Evolutionary conservation across 805 yeast species (phyloP).

Genomic region (Yamadazyma kitorensis): DNA sequence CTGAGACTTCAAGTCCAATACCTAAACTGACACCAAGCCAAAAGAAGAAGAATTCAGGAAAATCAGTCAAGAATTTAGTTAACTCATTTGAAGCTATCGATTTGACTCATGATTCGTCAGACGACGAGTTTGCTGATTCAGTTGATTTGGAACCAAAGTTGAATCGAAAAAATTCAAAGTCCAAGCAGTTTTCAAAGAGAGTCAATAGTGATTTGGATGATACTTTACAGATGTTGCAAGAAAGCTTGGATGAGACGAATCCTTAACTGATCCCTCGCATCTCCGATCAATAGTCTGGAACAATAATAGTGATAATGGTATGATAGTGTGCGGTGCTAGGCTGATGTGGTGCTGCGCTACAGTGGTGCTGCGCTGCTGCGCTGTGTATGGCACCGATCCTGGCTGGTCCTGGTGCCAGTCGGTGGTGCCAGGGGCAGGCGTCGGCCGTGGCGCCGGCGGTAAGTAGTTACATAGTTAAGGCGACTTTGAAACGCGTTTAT

Average conservation of each 20-base stretch:
- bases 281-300: no score
- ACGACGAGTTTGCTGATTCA: slow-evolving; percentile 15
- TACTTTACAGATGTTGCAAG: slow-evolving; percentile 39
- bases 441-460: no score
- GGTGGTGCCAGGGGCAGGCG: no score
- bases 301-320: no score
- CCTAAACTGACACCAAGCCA: slow-evolving; percentile 1
- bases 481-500: no score
- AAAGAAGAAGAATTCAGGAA: slow-evolving; percentile 1
- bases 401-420: no score
- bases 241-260: slow-evolving; percentile 29
- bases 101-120: slow-evolving; percentile 6
- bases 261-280: no score
- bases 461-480: no score
- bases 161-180: slow-evolving; percentile 27
- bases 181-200: slow-evolving; percentile 33
- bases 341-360: no score
- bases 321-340: no score
- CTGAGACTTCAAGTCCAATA: background rate
- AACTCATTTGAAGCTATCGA: slow-evolving; percentile 3
- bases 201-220: slow-evolving; percentile 33
- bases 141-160: slow-evolving; percentile 12
- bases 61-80: slow-evolving; percentile 3
- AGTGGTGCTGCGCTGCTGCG: no score
- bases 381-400: no score